Conservation (phyloP, 345 rosid species). For the Euphorbia lathyris region DNA sequence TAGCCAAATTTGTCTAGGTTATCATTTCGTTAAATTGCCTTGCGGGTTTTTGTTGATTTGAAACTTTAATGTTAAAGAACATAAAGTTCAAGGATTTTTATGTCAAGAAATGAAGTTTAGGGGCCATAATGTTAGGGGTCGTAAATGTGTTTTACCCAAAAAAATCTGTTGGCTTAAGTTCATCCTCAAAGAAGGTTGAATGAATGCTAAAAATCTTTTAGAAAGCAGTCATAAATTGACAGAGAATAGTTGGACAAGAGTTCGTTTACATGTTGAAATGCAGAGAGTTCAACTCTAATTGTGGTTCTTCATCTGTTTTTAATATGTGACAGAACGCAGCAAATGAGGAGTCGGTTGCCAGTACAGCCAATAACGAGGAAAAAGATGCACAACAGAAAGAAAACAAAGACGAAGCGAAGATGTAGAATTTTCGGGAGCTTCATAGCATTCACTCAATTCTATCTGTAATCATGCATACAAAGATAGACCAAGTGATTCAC, state of each 20-base stretch:
- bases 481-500: not conserved
- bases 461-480: not conserved
- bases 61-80: too few species aligned
- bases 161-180: too few species aligned
- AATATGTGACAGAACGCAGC: conserved; percentile 36
- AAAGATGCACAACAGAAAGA: conserved; percentile 26
- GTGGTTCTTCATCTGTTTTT: not conserved
- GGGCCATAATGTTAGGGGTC: too few species aligned
- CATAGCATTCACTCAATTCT: not conserved
- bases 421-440: not conserved
- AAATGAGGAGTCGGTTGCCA: conserved; percentile 33
- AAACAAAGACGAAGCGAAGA: conserved; percentile 2
- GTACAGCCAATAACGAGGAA: conserved; percentile 20
- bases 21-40: too few species aligned
- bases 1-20: too few species aligned
- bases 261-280: not conserved
- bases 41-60: too few species aligned
- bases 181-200: too few species aligned
- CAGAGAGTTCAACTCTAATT: too few species aligned
- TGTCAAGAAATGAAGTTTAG: too few species aligned
- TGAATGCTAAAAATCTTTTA: not conserved
- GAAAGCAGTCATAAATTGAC: not conserved
- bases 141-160: too few species aligned
- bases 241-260: not conserved
- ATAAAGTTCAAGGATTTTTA: too few species aligned